Percentiles rank a stretch among this genome's conserved stretches.
Conservation (phyloP, 305 asterid species). For the Caryopteris hybrid region DNA sequence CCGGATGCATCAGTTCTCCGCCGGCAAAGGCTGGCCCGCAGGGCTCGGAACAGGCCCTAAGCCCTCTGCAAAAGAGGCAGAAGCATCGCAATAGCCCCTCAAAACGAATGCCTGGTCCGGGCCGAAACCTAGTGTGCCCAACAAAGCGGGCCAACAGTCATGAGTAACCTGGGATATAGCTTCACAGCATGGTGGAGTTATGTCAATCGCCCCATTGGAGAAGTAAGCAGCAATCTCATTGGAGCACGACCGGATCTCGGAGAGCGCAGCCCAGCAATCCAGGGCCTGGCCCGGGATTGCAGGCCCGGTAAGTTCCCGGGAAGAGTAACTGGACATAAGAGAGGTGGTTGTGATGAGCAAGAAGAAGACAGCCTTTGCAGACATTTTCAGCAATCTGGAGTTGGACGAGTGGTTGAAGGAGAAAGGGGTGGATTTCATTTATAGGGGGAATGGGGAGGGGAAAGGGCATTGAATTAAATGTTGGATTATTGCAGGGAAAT, state of each 20-base stretch:
- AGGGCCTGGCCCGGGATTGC: slow-evolving; percentile 13
- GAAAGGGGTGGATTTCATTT: slow-evolving; percentile 4
- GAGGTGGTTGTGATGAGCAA: slow-evolving; percentile 23
- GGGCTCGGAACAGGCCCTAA: slow-evolving; percentile 25
- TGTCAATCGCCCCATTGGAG: slow-evolving; percentile 31
- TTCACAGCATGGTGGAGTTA: slow-evolving; percentile 41
- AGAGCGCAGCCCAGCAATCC: slow-evolving; percentile 45
- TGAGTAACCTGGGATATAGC: slow-evolving; percentile 46
- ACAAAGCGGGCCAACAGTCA: slow-evolving; percentile 54
- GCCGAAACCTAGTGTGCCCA: slow-evolving; percentile 42
- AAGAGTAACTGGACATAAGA: not conserved
- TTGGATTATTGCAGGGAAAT: not conserved
- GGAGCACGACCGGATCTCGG: slow-evolving; percentile 52
- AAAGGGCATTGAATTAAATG: slow-evolving; percentile 13
- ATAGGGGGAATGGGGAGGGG: slow-evolving; percentile 14
- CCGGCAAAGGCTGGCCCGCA: slow-evolving; percentile 4
- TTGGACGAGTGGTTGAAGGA: not conserved
- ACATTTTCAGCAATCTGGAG: slow-evolving; percentile 18
- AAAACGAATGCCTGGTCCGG: slow-evolving; percentile 32
- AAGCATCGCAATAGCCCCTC: slow-evolving; percentile 61
- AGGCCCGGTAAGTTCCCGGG: slow-evolving; percentile 12
- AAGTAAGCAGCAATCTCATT: slow-evolving; percentile 45
- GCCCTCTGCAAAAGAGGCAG: not conserved
- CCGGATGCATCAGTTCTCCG: not conserved
- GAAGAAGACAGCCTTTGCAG: slow-evolving; percentile 13